Base-by-base conservation (phyloP, 306 rosid genomes). In the Vigna mungo region DNA sequence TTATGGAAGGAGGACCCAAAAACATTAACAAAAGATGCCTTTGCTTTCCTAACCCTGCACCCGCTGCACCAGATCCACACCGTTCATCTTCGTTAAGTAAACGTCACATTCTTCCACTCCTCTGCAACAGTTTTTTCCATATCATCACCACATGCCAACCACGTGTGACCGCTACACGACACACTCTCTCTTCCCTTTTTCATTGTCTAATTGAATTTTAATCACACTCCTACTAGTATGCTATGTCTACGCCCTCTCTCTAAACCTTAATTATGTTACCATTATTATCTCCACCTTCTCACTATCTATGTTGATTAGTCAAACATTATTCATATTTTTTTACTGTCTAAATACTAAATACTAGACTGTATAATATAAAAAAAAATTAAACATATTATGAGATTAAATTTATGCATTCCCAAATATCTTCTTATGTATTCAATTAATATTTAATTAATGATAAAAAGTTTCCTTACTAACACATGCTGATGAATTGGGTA, bases 101-200 rank as follows among this genome's bases (percentile, higher is more conserved):
- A 84, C 70, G 85, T 80, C 87, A 74, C 65, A 58, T 68, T 81
- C 84, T 47, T 74, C 27, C 13, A 5, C 70, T 67, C 43, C 47
- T 39, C 71, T 37, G 5, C 44, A 71, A 71, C 74, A 72, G 15
- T 48, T 69, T 48, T 14, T 12, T 74, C 48, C 27, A 54, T 52
- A 5, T 21, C 71, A 46, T 67, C 80, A 44, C 69, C 76, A 74
- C 80, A 74, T 84, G 87, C 30, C 76, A 55, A 64, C 75, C 85
- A 66, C 48, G 76, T 71, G 82, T 82, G 20, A 46, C 56, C 69
- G 34, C 72, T 12, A 59, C 9, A 30, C 67, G 1, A 72, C 51
- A 79, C 56, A 6, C n/a, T 70, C 53, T 49, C 63, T 39, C 44
- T 25, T 56, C 7, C n/a, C 7, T 16, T 8, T 56, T 13, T 53